phyloP scores from a whole-genome alignment of 352 stramenopile genomes.

The Pythium rishiriense region DNA sequence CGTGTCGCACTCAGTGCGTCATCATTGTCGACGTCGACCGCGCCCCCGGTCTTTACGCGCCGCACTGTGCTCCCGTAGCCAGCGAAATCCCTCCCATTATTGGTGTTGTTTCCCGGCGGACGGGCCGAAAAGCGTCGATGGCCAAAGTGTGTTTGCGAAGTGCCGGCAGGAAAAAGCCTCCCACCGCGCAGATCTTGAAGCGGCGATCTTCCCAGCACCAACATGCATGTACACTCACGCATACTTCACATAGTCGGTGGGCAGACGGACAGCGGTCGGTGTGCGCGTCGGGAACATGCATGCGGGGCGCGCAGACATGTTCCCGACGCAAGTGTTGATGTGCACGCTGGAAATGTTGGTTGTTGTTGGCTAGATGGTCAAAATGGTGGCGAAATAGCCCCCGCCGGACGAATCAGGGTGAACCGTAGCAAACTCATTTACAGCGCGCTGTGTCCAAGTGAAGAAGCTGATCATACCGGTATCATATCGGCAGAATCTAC shows the following conservation, averaged over 20 bases:
- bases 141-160: not conserved
- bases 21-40: constrained; percentile 1
- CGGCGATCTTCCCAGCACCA: not conserved
- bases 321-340: no score
- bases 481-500: no score
- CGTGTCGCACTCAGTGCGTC: constrained; percentile 4
- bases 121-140: no score
- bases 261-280: no score
- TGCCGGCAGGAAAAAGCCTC: not conserved
- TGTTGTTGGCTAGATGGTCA: not conserved
- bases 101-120: no score
- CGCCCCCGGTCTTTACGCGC: not conserved
- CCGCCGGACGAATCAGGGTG: not conserved
- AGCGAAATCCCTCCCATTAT: not conserved
- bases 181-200: not conserved
- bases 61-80: not conserved
- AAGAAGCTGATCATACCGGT: no score
- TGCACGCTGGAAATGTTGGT: not conserved
- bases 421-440: not conserved
- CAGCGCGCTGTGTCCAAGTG: no score
- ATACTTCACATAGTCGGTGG: not conserved
- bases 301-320: no score
- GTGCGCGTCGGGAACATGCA: no score
- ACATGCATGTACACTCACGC: not conserved
- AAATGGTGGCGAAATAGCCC: not conserved